Evolutionary conservation across 1,284 basidiomycete genomes (phyloP), one percentile per base, ranked within the genome.

Genomic region (Fomitopsis betulina): DNA sequence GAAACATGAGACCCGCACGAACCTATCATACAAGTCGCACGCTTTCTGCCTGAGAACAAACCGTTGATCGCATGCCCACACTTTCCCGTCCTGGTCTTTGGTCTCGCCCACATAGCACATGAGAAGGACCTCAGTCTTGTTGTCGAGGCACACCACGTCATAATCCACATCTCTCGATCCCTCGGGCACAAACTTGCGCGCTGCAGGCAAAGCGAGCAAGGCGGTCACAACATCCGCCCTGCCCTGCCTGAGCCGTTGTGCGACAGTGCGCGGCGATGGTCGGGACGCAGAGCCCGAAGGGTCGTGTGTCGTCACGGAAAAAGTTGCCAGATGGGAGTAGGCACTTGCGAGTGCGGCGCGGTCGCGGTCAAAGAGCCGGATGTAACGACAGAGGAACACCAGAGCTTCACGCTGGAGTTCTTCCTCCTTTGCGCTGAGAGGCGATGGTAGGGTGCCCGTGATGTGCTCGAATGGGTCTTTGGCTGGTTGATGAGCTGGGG

Each of bases 21-120:
- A 72, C 71, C 62, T 52, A 38, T 70, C 68, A 27, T 63, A 58
- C 33, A 58, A 66, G 56, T 77, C 73, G 54, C 65, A 55, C n/a
- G 69, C 70, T 39, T 69, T 69, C 56, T 67, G 67, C 42, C 70
- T 63, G 5, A 78, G 66, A 5, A 70, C 59, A 58, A 78, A 79
- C n/a, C 69, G 65, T 64, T 70, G 68, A 27, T 67, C 64, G 58
- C 62, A 68, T 13, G 60, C 58, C 53, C 63, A 63, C 9, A 39
- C 49, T 19, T 19, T 50, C 3, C 43, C 56, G 17, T 56, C 27
- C 25, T 55, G 52, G 21, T 45, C 40, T n/a, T 60, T 49, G 27
- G 59, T 49, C 19, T 63, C 53, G 19, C 53, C 56, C 12, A 59
- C 58, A 37, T 68, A 62, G 47, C 64, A 67, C 7, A 67, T 59